Base-by-base conservation (phyloP, 495 filamentous ascomycete species). In the Penicillium bovifimosum region DNA sequence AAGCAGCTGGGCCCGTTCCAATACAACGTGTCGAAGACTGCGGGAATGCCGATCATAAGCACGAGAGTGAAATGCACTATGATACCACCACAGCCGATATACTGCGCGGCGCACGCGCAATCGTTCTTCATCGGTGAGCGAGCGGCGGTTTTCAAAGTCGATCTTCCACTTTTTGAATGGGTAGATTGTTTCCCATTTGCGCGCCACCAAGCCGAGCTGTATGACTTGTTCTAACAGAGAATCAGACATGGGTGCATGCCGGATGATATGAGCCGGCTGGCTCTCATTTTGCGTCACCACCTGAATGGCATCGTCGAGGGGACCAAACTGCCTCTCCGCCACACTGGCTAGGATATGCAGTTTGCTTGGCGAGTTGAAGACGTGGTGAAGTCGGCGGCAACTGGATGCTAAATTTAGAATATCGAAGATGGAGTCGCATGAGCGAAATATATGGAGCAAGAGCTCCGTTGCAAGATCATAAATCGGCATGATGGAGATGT, bases 41-140 rank as follows among this genome's bases (percentile, higher is more conserved):
- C 82, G 78, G n/a, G 64, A 62, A 29, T 73, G 69, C 11, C 81
- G 77, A 20, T 76, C 60, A 54, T 78, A 69, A 26, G 57, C 44
- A 11, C 56, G 61, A 42, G 66, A 78, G 58, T 84, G 79, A 62
- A 84, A 85, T 14, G 81, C 82, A 13, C 68, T 70, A 38, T 71
- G 61, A 60, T 81, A 86, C 10, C 83, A 71, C 87, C 87, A 90
- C 64, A 87, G 77, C 1, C 80, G 75, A 59, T 87, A 91, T 49
- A 90, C 62, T 1, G 83, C 86, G 36, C 77, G 76, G 5, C 87
- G 80, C n/a, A 90, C 53, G 5, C 79, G 75, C 20, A 72, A 69
- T 16, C 78, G 72, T 63, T 91, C 88, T 10, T 73, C 51, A 2
- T 54, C 42, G 0, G 63, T 77, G 9, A 92, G 73, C 4, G 80